Base-by-base conservation (phyloP, 768 basidiomycete genomes). In the Hortiboletus flavorubellus region DNA sequence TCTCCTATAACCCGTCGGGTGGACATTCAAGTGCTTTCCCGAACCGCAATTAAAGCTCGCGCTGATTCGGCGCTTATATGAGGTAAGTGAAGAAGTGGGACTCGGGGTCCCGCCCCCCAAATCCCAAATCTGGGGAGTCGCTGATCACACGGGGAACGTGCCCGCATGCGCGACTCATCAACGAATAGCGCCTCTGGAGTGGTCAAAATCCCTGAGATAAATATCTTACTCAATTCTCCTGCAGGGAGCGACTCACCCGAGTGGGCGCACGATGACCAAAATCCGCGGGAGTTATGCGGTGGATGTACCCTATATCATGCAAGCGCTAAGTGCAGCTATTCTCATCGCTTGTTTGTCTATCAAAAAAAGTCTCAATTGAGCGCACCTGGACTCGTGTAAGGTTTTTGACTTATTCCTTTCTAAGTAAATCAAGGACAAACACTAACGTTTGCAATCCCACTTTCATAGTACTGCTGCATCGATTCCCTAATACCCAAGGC, bases 31-130 rank as follows among this genome's bases (percentile, higher is more conserved):
- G 45, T 42, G 47, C 18, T 52, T 5, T 4, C 5, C 26, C 26
- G 55, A 61, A 61, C 59, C 23, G 31, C 46, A 48, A 49, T 54
- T 51, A 54, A 51, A 34, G 15, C 50, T 23, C 45, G 21, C 52
- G 23, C 29, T 12, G 11, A 8, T 26, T 26, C 26, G 26, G 26
- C 26, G 26, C 26, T 3, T 26, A 16, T 8, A 41, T 49, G 59
- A 61, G 61, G 53, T 61, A 57, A 61, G 38, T 30, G 21, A 26
- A 43, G 14, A 49, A 33, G 49, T 5, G 16, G 33, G 35, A 29
- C 21, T 21, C 21, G 21, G 21, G 21, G 38, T 38, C 11, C 31
- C 29, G 18, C 23, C 18, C 30, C 49, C 26, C 23, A 2, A 29
- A 50, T 35, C 43, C 51, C 39, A 38, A 35, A 47, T 46, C 14